Percentiles rank a stretch among this genome's conserved stretches.
Conservation (phyloP, 345 rosid species). For the Ceriops tagal region DNA sequence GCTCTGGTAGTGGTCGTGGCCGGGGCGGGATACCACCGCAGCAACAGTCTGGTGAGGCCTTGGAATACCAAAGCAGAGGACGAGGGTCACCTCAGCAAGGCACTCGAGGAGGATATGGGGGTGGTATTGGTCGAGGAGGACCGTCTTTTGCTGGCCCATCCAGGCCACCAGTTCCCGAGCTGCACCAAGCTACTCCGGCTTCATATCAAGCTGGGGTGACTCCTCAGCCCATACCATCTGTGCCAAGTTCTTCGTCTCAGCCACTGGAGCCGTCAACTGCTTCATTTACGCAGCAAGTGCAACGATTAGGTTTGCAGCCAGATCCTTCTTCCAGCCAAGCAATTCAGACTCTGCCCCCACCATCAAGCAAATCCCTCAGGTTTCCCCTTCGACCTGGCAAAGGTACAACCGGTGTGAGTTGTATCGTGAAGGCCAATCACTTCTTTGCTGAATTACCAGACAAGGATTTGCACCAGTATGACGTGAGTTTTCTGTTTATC, state of each 20-base stretch:
- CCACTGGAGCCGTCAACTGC: slow-evolving; percentile 40
- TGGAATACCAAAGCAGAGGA: slow-evolving; percentile 73
- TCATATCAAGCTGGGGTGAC: slow-evolving; percentile 52
- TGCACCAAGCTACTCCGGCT: slow-evolving; percentile 90
- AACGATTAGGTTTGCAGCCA: slow-evolving; percentile 48
- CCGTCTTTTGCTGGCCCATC: slow-evolving; percentile 51
- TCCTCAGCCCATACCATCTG: slow-evolving; percentile 48
- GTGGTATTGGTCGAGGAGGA: slow-evolving; percentile 51
- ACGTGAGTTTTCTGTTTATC: slow-evolving; percentile 44
- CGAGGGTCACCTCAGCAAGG: slow-evolving; percentile 66
- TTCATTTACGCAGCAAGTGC: slow-evolving; percentile 36
- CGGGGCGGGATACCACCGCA: slow-evolving; percentile 46
- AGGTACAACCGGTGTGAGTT: slow-evolving; percentile 54
- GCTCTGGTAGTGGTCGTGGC: slow-evolving; percentile 49
- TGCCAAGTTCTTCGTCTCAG: slow-evolving; percentile 52
- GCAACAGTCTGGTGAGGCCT: slow-evolving; percentile 52
- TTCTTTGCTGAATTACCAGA: slow-evolving; percentile 86
- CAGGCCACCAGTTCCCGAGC: slow-evolving; percentile 82
- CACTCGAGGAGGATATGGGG: slow-evolving; percentile 50
- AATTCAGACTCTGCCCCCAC: slow-evolving; percentile 52
- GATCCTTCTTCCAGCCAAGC: slow-evolving; percentile 52
- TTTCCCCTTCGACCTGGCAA: slow-evolving; percentile 86
- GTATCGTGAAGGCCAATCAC: slow-evolving; percentile 95
- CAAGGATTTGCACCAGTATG: slow-evolving; percentile 94
- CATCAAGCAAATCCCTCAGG: slow-evolving; percentile 71